Conservation (phyloP, 2,329 filamentous ascomycete genomes). For the Penicillium corylophilum region DNA sequence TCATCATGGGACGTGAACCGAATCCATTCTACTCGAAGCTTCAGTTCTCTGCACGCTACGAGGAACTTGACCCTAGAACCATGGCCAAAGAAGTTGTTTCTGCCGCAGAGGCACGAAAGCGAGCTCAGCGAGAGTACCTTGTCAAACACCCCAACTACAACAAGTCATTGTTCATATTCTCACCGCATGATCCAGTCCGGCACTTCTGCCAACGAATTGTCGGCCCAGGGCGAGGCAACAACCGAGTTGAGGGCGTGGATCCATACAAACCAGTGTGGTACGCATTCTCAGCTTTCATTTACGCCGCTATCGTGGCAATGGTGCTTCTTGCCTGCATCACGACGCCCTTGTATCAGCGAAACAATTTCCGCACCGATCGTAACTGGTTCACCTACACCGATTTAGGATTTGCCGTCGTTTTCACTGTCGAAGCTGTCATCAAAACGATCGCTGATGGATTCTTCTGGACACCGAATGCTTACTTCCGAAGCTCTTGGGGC, state of each 20-base stretch:
- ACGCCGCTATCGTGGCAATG: slow-evolving; percentile 93
- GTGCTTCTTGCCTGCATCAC: slow-evolving; percentile 93
- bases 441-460: slow-evolving; percentile 95
- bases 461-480: slow-evolving; percentile 96
- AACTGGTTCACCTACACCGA: slow-evolving; percentile 98
- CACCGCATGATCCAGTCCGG: slow-evolving; percentile 72
- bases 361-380: slow-evolving; percentile 69
- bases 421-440: slow-evolving; percentile 80
- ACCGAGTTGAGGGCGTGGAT: slow-evolving; percentile 84
- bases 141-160: slow-evolving; percentile 87
- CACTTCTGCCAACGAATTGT: slow-evolving; percentile 85
- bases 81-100: slow-evolving; percentile 90
- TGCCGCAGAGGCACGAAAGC: slow-evolving; percentile 77
- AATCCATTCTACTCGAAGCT: slow-evolving; percentile 94
- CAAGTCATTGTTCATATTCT: slow-evolving; percentile 84
- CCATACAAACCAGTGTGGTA: slow-evolving; percentile 93
- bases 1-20: slow-evolving; percentile 67
- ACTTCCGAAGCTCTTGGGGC: slow-evolving; percentile 94
- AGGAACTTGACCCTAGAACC: slow-evolving; percentile 76
- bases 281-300: slow-evolving; percentile 87
- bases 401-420: slow-evolving; percentile 81
- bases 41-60: slow-evolving; percentile 67
- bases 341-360: slow-evolving; percentile 88
- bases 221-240: slow-evolving; percentile 80
- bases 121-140: slow-evolving; percentile 87